phyloP scores from a whole-genome alignment of 176 grass and related monocot genomes.

The Triticum dicoccoides region DNA sequence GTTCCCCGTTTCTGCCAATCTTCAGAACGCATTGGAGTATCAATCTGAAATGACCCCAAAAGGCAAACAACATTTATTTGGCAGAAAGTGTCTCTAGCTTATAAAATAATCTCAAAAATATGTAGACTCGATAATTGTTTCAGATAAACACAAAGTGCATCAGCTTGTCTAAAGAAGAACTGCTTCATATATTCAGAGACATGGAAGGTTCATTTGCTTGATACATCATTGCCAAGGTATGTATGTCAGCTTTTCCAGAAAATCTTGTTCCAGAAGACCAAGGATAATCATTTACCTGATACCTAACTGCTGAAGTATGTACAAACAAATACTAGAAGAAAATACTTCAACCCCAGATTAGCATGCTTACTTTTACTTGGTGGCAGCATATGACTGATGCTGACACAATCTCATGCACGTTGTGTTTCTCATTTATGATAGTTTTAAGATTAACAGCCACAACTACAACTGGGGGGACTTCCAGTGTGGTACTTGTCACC shows the following conservation, averaged over 20 bases:
- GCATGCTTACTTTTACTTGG: slow-evolving; percentile 69
- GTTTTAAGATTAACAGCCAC: slow-evolving; percentile 95
- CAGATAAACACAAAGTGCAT: neutral
- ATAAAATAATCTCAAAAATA: neutral
- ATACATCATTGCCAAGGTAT: slow-evolving; percentile 5
- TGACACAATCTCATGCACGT: slow-evolving; percentile 91
- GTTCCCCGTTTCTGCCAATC: slow-evolving; percentile 68
- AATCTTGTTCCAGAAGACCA: slow-evolving; percentile 5
- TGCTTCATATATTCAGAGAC: neutral
- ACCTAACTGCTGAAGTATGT: neutral
- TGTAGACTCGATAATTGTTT: neutral
- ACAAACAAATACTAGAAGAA: slow-evolving; percentile 13
- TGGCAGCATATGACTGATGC: slow-evolving; percentile 95
- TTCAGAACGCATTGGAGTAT: slow-evolving; percentile 73
- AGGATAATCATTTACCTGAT: neutral
- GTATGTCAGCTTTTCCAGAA: neutral
- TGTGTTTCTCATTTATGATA: slow-evolving; percentile 75
- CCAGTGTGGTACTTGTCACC: slow-evolving; percentile 47
- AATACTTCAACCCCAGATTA: slow-evolving; percentile 14
- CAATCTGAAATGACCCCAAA: slow-evolving; percentile 57
- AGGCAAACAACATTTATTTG: slow-evolving; percentile 22
- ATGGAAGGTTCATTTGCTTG: slow-evolving; percentile 14
- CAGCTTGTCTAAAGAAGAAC: neutral
- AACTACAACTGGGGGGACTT: slow-evolving; percentile 76
- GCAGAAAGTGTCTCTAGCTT: neutral